Evolutionary conservation across 2,329 filamentous ascomycete genomes (phyloP).

Genomic region (Talaromyces sp.): DNA sequence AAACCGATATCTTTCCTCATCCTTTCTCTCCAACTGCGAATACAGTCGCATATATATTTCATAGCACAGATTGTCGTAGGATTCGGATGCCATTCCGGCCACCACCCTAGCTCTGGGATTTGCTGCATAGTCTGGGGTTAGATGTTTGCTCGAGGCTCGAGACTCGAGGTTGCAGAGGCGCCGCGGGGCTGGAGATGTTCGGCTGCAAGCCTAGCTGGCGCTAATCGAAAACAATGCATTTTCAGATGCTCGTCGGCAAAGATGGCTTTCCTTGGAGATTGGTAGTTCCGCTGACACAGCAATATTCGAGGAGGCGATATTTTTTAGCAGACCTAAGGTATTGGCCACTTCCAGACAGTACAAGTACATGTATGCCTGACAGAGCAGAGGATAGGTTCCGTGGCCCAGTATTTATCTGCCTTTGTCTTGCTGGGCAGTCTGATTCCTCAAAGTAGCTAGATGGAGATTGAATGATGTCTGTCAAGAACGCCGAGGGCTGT

Average conservation of each 20-base stretch:
- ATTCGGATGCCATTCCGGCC: conserved; percentile 5
- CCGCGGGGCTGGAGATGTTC: background rate
- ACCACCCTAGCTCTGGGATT: background rate
- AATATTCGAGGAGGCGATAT: background rate
- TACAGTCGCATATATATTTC: conserved; percentile 2
- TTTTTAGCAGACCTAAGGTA: background rate
- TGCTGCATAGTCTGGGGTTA: background rate
- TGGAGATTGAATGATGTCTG: background rate
- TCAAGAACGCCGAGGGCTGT: background rate
- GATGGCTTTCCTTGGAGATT: background rate
- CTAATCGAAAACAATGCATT: background rate
- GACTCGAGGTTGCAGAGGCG: background rate
- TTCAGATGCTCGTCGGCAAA: background rate
- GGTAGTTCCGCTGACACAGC: background rate
- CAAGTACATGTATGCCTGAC: background rate
- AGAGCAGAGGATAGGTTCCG: background rate
- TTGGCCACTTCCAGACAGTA: background rate
- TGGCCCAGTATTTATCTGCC: background rate
- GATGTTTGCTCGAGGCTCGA: background rate
- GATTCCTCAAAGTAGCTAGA: background rate
- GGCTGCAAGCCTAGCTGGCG: background rate
- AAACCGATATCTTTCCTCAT: conserved; percentile 12
- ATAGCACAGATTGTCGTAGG: conserved; percentile 2
- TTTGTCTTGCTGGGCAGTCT: background rate
- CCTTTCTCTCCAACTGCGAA: conserved; percentile 6